Evolutionary conservation across 805 yeast genomes (phyloP).

Genomic region (Teunomyces kruisii): DNA sequence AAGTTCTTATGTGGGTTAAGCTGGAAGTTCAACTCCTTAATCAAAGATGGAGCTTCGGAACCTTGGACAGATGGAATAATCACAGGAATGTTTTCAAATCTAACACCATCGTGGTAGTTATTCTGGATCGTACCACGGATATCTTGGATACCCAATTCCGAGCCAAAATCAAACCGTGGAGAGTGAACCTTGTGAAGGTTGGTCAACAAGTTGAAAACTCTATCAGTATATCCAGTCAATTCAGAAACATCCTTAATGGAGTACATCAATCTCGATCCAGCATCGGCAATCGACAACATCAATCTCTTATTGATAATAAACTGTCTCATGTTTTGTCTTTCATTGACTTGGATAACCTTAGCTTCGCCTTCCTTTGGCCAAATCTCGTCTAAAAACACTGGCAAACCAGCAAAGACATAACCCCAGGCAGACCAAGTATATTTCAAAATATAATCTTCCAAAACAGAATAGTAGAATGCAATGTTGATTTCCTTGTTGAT

Average conservation of each 20-base stretch:
- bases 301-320: constrained; percentile 88
- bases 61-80: constrained; percentile 72
- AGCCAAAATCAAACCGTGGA: constrained; percentile 50
- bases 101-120: constrained; percentile 66
- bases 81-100: constrained; percentile 80
- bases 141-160: constrained; percentile 44
- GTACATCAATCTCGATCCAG: constrained; percentile 92
- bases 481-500: constrained; percentile 53
- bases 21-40: constrained; percentile 60
- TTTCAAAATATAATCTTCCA: constrained; percentile 85
- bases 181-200: constrained; percentile 83
- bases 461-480: constrained; percentile 65
- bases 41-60: constrained; percentile 57
- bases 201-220: constrained; percentile 75
- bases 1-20: constrained; percentile 63
- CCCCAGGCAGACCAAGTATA: constrained; percentile 96
- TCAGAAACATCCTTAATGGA: constrained; percentile 91
- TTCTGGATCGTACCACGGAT: constrained; percentile 80
- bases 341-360: constrained; percentile 30
- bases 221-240: constrained; percentile 84
- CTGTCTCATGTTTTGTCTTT: constrained; percentile 72
- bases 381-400: constrained; percentile 66
- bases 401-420: constrained; percentile 86
- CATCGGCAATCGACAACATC: constrained; percentile 89
- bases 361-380: constrained; percentile 20